Evolutionary conservation across 108 stramenopile genomes (phyloP), one percentile per base, ranked within the genome.

Genomic region (Cyclotella sp.): DNA sequence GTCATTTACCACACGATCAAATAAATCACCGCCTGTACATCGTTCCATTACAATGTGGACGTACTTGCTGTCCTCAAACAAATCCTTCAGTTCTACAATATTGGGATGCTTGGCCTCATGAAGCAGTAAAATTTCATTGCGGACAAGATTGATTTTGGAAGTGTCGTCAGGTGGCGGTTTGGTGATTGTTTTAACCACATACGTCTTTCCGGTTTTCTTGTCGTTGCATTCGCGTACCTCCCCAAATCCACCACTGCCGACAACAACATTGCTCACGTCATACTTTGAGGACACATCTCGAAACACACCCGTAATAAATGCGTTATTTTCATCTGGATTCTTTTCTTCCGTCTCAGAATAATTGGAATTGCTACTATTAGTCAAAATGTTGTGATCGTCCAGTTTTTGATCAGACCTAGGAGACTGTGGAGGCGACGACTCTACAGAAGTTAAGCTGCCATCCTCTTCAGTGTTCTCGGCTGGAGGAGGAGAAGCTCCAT

Each of bases 31-130:
- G 14, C 79, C 79, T 8, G 68, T 54, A 61, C 86, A 78, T n/a
- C 84, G 69, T 13, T 91, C 91, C 72, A 88, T 89, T 40, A 93
- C 90, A 51, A 91, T 85, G 24, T 88, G 88, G 10, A 92, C 59
- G 39, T 78, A 79, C 21, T 83, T 54, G 22, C 72, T 70, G 41
- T 90, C 89, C 78, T 88, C 85, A 65, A 77, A 90, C 34, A 86
- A 71, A 34, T 87, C 89, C 64, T 73, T 77, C 12, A 92, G 84
- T 54, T 90, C 76, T 30, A 92, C 87, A 47, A 92, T 90, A 72
- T 85, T 85, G 29, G 89, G 89, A 67, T 92, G 91, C 19, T 79
- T 70, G 13, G 75, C 79, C 55, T 76, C 75, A 22, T 76, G 79
- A 55, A 81, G 69, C 1, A 81, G 68, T 34, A 76, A 54, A 52